Base-by-base conservation (phyloP, 2,329 filamentous ascomycete species). In the Botrytis tulipae region DNA sequence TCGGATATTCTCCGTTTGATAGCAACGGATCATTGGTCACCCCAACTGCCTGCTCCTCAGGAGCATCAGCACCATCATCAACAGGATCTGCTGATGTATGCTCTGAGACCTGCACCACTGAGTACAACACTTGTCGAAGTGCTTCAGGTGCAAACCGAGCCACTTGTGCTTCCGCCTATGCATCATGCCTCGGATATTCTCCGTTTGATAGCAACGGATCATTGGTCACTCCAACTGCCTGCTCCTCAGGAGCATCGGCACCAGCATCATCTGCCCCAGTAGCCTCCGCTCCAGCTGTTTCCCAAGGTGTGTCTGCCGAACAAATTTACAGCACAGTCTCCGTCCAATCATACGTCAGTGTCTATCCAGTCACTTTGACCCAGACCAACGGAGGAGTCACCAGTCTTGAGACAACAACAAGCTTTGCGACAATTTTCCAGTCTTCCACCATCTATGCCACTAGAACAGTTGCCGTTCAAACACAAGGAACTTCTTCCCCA, bases 401-500 rank as follows among this genome's bases (percentile, higher is more conserved):
- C 18, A 68, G 35, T 29, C 40, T 57, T 32, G 35, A 51, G 35
- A 72, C 35, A 40, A 35, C 44, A 44, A 65, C 70, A 46, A 46
- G n/a, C 25, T 72, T n/a, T 40, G 54, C 32, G 12, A 62, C 70
- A 35, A 40, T 62, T 16, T 51, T 32, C 9, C 22, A 29, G 10
- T 68, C 65, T 18, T 68, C 65, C 16, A 68, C 65, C 10, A 29
- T 40, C 22, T 68, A 68, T n/a, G 20, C 25, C 14, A 68, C 65
- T 12, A 67, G 46, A 37, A 67, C 65, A 8, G 25, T 67, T n/a
- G 65, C 35, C 5, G 4, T 67, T 40, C 22, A 14, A 10, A 20
- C 44, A 51, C 46, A 67, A 37, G 63, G 63, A 66, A 48, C 63
- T 66, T 35, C 63, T 48, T 37, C 44, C 29, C 32, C 63, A 66